Base-by-base conservation (phyloP, 2,329 filamentous ascomycete genomes). In the Pestalotiopsis sp. region DNA sequence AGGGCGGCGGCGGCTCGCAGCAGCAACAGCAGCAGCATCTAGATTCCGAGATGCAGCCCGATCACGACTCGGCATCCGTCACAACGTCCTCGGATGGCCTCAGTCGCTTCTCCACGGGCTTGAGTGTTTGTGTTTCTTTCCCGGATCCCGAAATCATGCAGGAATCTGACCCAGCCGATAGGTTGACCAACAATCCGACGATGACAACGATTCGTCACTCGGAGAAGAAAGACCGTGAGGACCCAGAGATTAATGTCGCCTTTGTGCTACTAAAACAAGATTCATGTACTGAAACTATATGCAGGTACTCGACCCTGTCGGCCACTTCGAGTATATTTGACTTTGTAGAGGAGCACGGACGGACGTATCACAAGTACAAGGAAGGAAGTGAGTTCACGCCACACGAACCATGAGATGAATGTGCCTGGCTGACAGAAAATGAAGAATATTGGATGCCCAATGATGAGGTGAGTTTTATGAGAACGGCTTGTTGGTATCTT, bases 291-390 rank as follows among this genome's bases (percentile, higher is more conserved):
- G 45, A n/a, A 52, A 52, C 11, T n/a, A 52, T 20, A 17, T 52
- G 45, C 70, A 45, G 62, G 6, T 45, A 64, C 13, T 79, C 72
- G 12, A 74, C 67, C 72, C 62, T 65, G 57, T 75, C 74, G 3
- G 72, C 70, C 36, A 64, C 71, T 14, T 73, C 73, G 38, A 75
- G 72, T 63, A 52, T 75, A 20, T 75, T 70, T 49, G 39, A 75
- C 61, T 75, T 75, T 49, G 72, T 75, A 25, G 66, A 69, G 31
- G 70, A 74, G 63, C 70, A 73, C 41, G 74, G 74, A 17, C 68
- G 73, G 38, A 75, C 72, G 11, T 75, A 72, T 56, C 74, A 75
- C 38, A 68, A 71, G 12, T 75, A 75, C 66, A 75, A 75, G 61
- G 69, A 73, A 69, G 73, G 74, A 31, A 73, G 74, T 75, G 25